phyloP scores from a whole-genome alignment of 78 protist species.

The Monosiga brevicollis region DNA sequence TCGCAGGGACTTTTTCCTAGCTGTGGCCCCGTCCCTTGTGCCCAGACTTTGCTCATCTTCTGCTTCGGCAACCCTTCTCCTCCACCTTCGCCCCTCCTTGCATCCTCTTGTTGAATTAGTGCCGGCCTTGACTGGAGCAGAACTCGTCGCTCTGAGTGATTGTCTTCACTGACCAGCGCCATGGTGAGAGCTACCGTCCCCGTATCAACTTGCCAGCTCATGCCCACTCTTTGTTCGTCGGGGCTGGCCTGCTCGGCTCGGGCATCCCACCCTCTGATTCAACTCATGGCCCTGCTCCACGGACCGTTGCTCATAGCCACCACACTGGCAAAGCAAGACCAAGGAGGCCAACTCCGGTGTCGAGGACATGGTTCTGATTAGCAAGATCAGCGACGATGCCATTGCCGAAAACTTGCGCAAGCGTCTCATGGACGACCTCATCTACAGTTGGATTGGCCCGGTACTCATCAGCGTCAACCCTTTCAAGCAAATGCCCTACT shows the following conservation, averaged over 20 bases:
- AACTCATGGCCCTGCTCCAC: not conserved
- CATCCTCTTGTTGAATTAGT: too few species aligned
- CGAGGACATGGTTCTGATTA: constrained; percentile 77
- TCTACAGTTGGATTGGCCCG: constrained; percentile 78
- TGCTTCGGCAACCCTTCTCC: too few species aligned
- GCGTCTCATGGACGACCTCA: constrained; percentile 55
- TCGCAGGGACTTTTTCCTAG: too few species aligned
- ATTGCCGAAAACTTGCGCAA: constrained; percentile 60
- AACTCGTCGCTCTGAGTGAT: too few species aligned
- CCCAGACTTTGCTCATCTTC: too few species aligned
- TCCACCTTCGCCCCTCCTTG: too few species aligned
- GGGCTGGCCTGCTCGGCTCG: not conserved
- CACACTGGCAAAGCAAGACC: constrained; percentile 4
- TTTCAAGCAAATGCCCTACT: constrained; percentile 44
- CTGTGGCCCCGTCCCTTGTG: too few species aligned
- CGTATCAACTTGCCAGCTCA: not conserved
- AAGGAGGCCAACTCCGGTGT: constrained; percentile 37
- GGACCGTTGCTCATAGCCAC: not conserved
- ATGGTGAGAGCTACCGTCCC: not conserved
- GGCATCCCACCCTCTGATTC: not conserved
- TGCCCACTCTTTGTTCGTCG: not conserved
- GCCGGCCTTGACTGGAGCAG: too few species aligned
- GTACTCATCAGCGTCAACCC: constrained; percentile 85
- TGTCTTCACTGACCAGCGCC: not conserved
- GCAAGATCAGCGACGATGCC: constrained; percentile 53